Percentiles rank a stretch among this genome's conserved stretches.
Evolutionary conservation across 495 filamentous ascomycete species (phyloP).

Genomic region (Penicillium antarcticum): DNA sequence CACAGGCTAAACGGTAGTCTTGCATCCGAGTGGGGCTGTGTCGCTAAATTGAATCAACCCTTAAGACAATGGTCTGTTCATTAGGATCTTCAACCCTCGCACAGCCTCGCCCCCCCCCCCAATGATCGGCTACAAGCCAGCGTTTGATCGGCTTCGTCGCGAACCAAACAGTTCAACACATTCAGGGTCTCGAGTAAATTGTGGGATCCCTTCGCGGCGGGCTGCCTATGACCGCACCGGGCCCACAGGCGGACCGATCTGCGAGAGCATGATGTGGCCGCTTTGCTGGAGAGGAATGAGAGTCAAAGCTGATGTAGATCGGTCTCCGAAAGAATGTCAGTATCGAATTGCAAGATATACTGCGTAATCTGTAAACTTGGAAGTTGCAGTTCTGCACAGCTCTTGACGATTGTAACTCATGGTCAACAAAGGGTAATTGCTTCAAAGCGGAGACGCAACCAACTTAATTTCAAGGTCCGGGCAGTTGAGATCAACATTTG

Average conservation of each 20-base stretch:
- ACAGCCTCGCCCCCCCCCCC: neutral
- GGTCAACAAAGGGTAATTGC: too few relatives aligned
- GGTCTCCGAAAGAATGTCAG: too few relatives aligned
- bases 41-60: neutral
- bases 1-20: conserved; percentile 6
- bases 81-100: neutral
- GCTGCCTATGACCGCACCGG: conserved; percentile 13
- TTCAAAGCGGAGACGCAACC: too few relatives aligned
- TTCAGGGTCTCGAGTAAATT: neutral
- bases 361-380: too few relatives aligned
- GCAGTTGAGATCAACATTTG: too few relatives aligned
- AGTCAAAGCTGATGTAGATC: too few relatives aligned
- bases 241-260: conserved; percentile 6
- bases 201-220: neutral
- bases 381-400: too few relatives aligned
- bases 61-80: neutral
- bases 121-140: too few relatives aligned
- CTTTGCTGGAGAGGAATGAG: neutral
- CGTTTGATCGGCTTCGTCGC: too few relatives aligned
- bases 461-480: too few relatives aligned
- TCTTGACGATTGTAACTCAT: too few relatives aligned
- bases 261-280: neutral
- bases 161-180: neutral
- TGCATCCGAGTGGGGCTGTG: conserved; percentile 4
- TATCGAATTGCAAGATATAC: too few relatives aligned